A percentile compares a stretch with the other conserved stretches of the same genome.
These are phyloP conservation scores for Desmodesmus armatus DNA, from an alignment of 139 green algal species.

Conservation along the genomic window DNA sequence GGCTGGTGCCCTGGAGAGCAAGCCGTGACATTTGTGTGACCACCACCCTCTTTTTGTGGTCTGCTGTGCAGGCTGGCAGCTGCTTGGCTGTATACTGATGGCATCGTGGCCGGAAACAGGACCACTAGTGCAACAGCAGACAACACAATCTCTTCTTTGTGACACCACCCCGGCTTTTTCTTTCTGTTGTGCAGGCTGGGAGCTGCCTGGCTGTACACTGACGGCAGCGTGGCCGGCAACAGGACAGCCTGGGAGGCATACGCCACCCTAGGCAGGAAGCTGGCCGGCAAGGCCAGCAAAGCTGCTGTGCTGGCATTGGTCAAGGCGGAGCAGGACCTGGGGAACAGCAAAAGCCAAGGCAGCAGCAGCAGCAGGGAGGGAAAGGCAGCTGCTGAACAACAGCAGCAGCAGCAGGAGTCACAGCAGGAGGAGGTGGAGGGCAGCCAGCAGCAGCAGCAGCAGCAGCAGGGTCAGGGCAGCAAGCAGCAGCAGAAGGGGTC, in stretches of 20 bases:
- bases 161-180: no score
- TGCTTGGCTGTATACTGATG: constrained; percentile 31
- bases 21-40: no score
- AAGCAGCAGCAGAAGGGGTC: background rate
- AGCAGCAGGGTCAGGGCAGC: background rate
- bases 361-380: constrained; percentile 18
- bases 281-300: no score
- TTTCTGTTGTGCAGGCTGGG: background rate
- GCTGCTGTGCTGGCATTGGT: constrained; percentile 18
- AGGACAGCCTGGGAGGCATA: constrained; percentile 15
- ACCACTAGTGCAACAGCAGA: no score
- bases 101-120: background rate
- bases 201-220: constrained; percentile 26
- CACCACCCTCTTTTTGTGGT: no score
- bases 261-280: background rate
- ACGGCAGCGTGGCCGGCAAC: background rate
- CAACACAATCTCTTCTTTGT: no score
- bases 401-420: constrained; percentile 16
- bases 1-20: no score
- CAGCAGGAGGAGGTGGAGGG: background rate
- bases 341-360: no score
- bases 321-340: constrained; percentile 16
- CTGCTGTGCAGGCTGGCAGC: background rate
- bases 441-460: constrained; percentile 26
- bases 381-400: no score